Evolutionary conservation across 805 yeast genomes (phyloP), one percentile per base, ranked within the genome.

Genomic region (Metschnikowia anglica): DNA sequence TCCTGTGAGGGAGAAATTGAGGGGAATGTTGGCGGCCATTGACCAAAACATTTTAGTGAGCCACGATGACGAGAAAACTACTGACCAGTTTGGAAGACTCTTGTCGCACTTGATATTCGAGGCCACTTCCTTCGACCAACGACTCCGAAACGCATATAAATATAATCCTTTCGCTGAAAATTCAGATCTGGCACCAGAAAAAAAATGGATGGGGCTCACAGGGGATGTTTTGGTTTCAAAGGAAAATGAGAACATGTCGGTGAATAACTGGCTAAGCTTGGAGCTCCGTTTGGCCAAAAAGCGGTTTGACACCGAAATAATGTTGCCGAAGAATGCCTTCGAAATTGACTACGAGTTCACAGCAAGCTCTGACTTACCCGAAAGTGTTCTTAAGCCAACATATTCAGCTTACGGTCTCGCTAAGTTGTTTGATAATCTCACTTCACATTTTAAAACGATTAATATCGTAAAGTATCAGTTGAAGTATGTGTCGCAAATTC

Each of bases 91-190:
- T 37, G 80, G 81, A 0, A 60, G 76, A 18, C 58, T 79, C 9
- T 60, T 83, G 24, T 73, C 81, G 23, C 88, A 84, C 61, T 60
- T 81, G 26, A 72, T 83, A 5, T 68, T 66, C 38, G 87, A 83
- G 53, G 56, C 79, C 5, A 71, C 80, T 34, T 68, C 73, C 9
- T 83, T 83, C 56, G 89, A 83, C 55, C 75, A 69, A 34, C 59
- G 69, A 20, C 49, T 83, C 5, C 56, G 72, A 8, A 66, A 62
- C 19, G 60, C 53, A 3, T 80, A 74, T 55, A 68, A 70, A 36
- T 80, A 70, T 54, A 65, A 68, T 25, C 83, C 82, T 0, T 64
- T 55, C 44, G 48, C 63, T 5, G 50, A 37, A 3, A 34, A 46
- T 10, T 44, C 61, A 11, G 45, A 46, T 2, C 34, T 38, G 11